Evolutionary conservation across 805 yeast species (phyloP), one percentile per base, ranked within the genome.

Genomic region (Wickerhamiella vanderwaltii): DNA sequence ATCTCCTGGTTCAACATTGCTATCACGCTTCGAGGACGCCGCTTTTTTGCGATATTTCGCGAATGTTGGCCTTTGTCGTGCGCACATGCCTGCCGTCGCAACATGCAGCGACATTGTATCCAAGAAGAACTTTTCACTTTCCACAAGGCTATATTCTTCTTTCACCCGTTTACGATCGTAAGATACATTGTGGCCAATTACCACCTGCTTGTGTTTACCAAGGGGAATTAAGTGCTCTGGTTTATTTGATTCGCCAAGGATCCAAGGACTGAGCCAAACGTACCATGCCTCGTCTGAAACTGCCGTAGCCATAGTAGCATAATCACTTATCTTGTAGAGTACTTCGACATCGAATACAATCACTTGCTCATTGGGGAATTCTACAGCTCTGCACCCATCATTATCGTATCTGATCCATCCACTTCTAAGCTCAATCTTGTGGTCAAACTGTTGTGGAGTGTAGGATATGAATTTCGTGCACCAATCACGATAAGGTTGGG

Each of bases 91-190:
- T 39, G 79, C 75, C 0, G 77, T 73, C 1, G 97, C 93, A 25
- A 87, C 75, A 60, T 91, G 99, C 15, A 91, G 62, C 1, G 96
- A 79, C 86, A 88, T 82, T 1, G 94, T 87, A 59, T 91, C 99
- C 44, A 93, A 49, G 53, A 66, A 91, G 59, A 85, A 86, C 1
- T 83, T 81, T 49, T 78, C 75, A 1, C 94, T 67, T 34, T 67
- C 72, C 24, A 65, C 59, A 26, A 87, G 56, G 51, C 70, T 68
- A 61, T 91, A 91, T 57, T 91, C 98, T 43, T 91, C 96, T 23
- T 64, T 50, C 1, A 88, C 74, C 26, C 94, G 68, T 1, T 95
- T 88, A 34, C 99, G 69, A 59, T 91, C 99, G 55, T 77, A 91
- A 5, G 91, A 77, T 2, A 91, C 79, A 54, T 88, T 86, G 58